Base-by-base conservation (phyloP, 2,329 filamentous ascomycete species). In the Colletotrichum musae region DNA sequence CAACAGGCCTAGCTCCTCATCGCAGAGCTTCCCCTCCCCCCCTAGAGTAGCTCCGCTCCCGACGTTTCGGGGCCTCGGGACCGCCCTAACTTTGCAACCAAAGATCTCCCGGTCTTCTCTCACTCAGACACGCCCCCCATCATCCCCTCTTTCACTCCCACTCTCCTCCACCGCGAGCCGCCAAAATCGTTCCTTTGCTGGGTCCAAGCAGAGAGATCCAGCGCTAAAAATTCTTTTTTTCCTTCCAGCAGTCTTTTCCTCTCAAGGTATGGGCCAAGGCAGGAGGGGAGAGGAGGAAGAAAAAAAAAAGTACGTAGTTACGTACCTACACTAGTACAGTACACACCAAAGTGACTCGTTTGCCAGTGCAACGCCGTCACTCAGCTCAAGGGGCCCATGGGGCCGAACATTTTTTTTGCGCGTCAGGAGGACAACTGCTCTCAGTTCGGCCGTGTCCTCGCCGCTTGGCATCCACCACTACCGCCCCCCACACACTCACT, bases 301-400 rank as follows among this genome's bases (percentile, higher is more conserved):
- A 36, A 36, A 36, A 36, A 36, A 36, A 36, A 10, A 36, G 41
- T 28, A 66, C 63, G 43, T 68, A 68, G 58, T 36, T 68, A 68
- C 58, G 64, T 64, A 68, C 47, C 50, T 41, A 43, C 10, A 5
- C 41, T 43, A n/a, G 10, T 36, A 10, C 10, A n/a, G 10, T 36
- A 10, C 10, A 6, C 32, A 36, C 54, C 51, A 32, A 32, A 18
- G 50, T 47, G 39, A 47, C 47, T 62, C 45, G n/a, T n/a, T 28
- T 52, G 43, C 57, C 51, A 67, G 67, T 61, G 62, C 67, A 70
- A 67, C 62, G 62, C 62, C 67, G 67, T 66, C 62, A 67, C 57
- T 52, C 45, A 66, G 62, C 50, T 26, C 51, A 52, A 67, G 32
- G 67, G 32, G 67, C 47, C 47, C 47, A 21, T 50, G 32, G 32